Conservation (phyloP, 2,329 filamentous ascomycete species). For the Fusarium nurragi region DNA sequence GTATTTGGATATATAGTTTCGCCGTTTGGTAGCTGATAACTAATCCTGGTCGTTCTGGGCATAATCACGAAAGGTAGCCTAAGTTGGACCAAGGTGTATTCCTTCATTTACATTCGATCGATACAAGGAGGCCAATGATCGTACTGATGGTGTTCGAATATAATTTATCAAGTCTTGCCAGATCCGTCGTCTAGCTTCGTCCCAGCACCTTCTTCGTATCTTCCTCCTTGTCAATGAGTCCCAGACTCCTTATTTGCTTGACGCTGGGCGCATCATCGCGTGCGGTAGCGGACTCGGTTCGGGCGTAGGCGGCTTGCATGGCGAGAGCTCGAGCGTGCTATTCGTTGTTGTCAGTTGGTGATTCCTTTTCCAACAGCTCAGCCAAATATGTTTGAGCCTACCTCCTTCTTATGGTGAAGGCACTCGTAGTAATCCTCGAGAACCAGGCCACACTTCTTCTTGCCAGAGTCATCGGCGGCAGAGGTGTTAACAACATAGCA, state of each 20-base stretch:
- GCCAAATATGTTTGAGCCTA: conserved; percentile 55
- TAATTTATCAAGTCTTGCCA: conserved; percentile 12
- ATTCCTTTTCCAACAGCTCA: background rate
- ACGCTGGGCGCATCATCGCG: conserved; percentile 84
- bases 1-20: background rate
- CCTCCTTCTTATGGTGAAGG: conserved; percentile 98
- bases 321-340: conserved; percentile 81
- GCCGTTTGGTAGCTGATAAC: background rate
- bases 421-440: conserved; percentile 99
- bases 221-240: conserved; percentile 84
- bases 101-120: conserved; percentile 33
- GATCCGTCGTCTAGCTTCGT: conserved; percentile 38
- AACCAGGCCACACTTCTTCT: conserved; percentile 84
- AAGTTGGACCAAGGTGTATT: conserved; percentile 37
- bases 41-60: background rate
- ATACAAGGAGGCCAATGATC: conserved; percentile 1
- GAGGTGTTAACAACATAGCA: conserved; percentile 97
- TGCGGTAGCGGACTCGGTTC: conserved; percentile 76
- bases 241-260: conserved; percentile 87
- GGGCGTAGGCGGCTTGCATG: conserved; percentile 86
- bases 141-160: conserved; percentile 11
- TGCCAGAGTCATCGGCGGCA: conserved; percentile 79
- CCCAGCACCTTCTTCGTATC: conserved; percentile 72
- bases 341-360: conserved; percentile 29
- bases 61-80: background rate